A percentile compares a stretch with the other conserved stretches of the same genome.
phyloP scores from a whole-genome alignment of 192 early-diverging fungal genomes.

The Geosiphon pyriformis region DNA sequence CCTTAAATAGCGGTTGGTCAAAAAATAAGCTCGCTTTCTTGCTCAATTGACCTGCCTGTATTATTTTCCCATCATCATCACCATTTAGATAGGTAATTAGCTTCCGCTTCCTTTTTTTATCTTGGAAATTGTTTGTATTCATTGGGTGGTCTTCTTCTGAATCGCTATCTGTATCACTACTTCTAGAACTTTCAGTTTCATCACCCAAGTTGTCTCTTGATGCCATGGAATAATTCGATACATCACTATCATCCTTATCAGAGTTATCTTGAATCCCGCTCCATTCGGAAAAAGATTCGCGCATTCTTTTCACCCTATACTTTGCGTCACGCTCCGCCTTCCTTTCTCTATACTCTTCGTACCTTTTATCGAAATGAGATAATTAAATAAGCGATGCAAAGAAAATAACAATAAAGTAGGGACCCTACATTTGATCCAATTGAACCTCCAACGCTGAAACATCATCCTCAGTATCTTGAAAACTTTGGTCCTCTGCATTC shows the following conservation, averaged over 20 bases:
- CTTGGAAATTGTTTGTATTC: constrained; percentile 19
- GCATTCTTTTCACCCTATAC: constrained; percentile 60
- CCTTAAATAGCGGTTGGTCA: constrained; percentile 89
- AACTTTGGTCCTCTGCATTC: constrained; percentile 39
- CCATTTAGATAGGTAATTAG: constrained; percentile 40
- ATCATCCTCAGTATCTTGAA: constrained; percentile 34
- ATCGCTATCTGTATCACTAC: constrained; percentile 16
- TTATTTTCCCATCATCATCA: constrained; percentile 37
- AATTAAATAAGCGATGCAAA: constrained; percentile 21
- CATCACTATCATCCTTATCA: constrained; percentile 44
- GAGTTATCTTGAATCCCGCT: constrained; percentile 56
- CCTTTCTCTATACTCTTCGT: constrained; percentile 66
- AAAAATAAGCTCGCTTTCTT: constrained; percentile 91
- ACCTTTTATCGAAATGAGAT: constrained; percentile 57
- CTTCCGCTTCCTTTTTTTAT: constrained; percentile 29
- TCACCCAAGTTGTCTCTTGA: too few relatives aligned
- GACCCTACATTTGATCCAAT: constrained; percentile 58
- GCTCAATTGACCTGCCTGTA: constrained; percentile 55
- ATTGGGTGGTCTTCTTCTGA: constrained; percentile 34
- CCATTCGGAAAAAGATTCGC: constrained; percentile 66
- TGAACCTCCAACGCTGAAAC: constrained; percentile 61
- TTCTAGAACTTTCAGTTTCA: constrained; percentile 18
- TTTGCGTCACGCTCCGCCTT: constrained; percentile 73
- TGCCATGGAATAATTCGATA: too few relatives aligned
- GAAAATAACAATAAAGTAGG: constrained; percentile 19